phyloP scores from a whole-genome alignment of 306 rosid species.

The Trifolium dubium region DNA sequence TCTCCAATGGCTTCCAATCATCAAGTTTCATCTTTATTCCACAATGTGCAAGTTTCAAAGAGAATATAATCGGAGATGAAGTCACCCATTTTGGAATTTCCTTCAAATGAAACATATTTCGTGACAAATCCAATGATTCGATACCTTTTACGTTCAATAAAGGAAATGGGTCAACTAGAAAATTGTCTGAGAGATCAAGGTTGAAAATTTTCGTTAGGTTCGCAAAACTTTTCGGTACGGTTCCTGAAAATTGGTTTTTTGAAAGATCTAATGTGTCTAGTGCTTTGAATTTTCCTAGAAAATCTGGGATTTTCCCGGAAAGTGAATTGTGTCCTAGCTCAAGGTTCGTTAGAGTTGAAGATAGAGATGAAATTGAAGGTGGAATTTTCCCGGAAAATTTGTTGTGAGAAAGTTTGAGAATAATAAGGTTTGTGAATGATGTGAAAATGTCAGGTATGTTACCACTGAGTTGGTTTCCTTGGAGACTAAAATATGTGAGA shows the following conservation, averaged over 20 bases:
- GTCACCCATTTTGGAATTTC: slow-evolving; percentile 81
- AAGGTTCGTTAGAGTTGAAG: slow-evolving; percentile 49
- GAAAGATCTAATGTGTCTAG: slow-evolving; percentile 75
- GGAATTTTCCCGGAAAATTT: slow-evolving; percentile 71
- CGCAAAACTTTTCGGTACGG: slow-evolving; percentile 61
- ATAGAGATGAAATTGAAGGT: slow-evolving; percentile 59
- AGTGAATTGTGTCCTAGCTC: slow-evolving; percentile 69
- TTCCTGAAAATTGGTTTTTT: slow-evolving; percentile 59
- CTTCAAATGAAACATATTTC: slow-evolving; percentile 63
- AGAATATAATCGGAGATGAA: slow-evolving; percentile 78
- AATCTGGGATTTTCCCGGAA: slow-evolving; percentile 74
- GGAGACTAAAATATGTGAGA: slow-evolving; percentile 50
- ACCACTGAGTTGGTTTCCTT: slow-evolving; percentile 64
- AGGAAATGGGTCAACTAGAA: slow-evolving; percentile 81
- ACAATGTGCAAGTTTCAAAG: slow-evolving; percentile 76
- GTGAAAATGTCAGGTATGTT: slow-evolving; percentile 65
- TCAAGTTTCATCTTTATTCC: slow-evolving; percentile 71
- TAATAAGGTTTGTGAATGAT: slow-evolving; percentile 49
- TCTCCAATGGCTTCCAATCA: slow-evolving; percentile 70
- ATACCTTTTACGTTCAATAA: slow-evolving; percentile 78
- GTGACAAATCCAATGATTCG: slow-evolving; percentile 77
- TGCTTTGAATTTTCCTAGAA: slow-evolving; percentile 73
- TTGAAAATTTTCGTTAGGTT: slow-evolving; percentile 89
- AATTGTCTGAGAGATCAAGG: slow-evolving; percentile 69
- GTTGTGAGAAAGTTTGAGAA: slow-evolving; percentile 59